phyloP scores from a whole-genome alignment of 306 rosid species.

The Vigna trinervia region DNA sequence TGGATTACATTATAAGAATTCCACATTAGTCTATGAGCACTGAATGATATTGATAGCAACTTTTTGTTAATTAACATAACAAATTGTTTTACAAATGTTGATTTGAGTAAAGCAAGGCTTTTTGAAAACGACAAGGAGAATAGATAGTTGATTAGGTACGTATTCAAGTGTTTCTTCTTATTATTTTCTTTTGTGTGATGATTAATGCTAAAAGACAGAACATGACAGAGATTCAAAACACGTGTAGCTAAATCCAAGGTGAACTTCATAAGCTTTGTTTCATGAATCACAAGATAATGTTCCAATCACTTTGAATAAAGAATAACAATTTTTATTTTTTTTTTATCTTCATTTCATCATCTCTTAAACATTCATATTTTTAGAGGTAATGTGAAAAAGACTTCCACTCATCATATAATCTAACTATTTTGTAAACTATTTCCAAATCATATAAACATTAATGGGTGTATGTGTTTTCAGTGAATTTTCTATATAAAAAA shows the following conservation, averaged over 20 bases:
- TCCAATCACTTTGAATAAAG: conserved; percentile 10
- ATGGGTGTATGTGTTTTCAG: no score
- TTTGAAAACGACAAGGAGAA: conserved; percentile 29
- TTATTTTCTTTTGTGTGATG: not conserved
- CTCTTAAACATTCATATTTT: not conserved
- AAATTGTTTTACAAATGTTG: not conserved
- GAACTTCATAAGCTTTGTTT: not conserved
- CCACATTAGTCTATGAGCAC: no score
- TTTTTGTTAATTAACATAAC: no score
- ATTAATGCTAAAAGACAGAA: conserved; percentile 8
- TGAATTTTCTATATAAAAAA: no score
- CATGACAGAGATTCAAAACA: conserved; percentile 19
- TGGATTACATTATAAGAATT: no score
- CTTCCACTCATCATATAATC: no score
- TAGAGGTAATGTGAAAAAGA: not conserved
- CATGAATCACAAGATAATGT: conserved; percentile 1
- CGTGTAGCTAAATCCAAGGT: conserved; percentile 7
- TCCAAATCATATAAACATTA: not conserved
- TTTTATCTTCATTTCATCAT: not conserved
- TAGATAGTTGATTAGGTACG: conserved; percentile 35
- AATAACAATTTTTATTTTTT: not conserved
- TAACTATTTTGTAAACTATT: no score
- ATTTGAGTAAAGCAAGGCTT: conserved; percentile 10
- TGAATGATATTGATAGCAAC: no score
- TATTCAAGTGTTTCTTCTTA: conserved; percentile 23